Base-by-base conservation (phyloP, 2,329 filamentous ascomycete genomes). In the Aspergillus persii region DNA sequence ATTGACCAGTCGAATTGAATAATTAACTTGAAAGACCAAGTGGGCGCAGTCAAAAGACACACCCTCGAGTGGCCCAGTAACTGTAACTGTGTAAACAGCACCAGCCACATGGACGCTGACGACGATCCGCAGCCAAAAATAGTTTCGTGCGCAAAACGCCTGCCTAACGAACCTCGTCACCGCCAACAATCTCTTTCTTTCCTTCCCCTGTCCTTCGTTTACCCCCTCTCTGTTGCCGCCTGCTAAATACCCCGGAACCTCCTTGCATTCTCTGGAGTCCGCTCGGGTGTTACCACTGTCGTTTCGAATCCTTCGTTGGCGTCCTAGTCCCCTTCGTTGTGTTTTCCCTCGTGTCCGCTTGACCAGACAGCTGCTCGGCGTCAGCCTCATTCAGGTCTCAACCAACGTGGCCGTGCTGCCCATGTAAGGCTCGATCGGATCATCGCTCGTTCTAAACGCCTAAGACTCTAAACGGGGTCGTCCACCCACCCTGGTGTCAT, bases 111-210 rank as follows among this genome's bases (percentile, higher is more conserved):
- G 4, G 1, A n/a, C 15, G 36, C 53, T 54, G 53, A 54, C 53
- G 53, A 54, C 53, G 53, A 63, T 63, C 61, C 27, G 52, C 59
- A 48, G 53, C 61, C 61, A 61, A 63, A 63, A 63, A 63, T 63
- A 63, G 59, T 41, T 54, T 48, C 36, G 27, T 33, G 53, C 29
- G 56, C 58, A 44, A 63, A 62, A 57, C 53, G 57, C 54, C 61
- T 60, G 60, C 61, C 60, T 62, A 62, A 62, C 52, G 39, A 44
- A 33, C 52, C 49, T 46, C 46, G 18, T 53, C 53, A 39, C 41
- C 26, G 36, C 31, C 61, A 54, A 46, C 50, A 23, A 33, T 52
- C 58, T 58, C 54, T 58, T 53, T 44, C 48, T 11, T 23, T 46
- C 39, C 30, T 51, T n/a, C 53, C 53, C 23, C 18, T 59, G 18